These are phyloP conservation scores for Sporothrix pallida DNA, from an alignment of 2,329 filamentous ascomycete genomes.

Conservation along the genomic window DNA sequence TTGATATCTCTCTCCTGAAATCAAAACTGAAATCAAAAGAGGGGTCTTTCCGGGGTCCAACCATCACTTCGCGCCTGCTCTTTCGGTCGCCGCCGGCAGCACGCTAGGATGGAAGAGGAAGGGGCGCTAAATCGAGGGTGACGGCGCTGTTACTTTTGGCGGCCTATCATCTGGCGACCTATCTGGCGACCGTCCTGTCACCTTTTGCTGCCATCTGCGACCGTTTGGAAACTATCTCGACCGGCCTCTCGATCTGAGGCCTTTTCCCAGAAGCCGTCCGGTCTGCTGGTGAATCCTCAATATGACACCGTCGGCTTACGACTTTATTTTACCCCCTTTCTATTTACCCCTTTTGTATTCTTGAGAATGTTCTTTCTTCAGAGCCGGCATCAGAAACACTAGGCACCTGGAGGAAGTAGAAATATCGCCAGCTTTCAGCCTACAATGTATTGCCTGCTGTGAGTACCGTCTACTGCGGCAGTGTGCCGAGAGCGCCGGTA, in stretches of 20 bases:
- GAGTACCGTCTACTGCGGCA: not conserved
- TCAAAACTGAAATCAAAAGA: not conserved
- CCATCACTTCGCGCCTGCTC: constrained; percentile 12
- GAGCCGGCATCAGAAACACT: not conserved
- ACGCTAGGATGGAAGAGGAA: constrained; percentile 20
- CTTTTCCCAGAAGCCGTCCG: not conserved
- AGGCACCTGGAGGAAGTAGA: not conserved
- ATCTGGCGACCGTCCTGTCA: not conserved
- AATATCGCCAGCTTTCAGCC: not conserved
- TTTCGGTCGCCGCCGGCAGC: constrained; percentile 11
- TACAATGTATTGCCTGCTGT: not conserved
- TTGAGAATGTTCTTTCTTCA: not conserved
- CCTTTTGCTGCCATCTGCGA: not conserved
- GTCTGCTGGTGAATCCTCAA: not conserved
- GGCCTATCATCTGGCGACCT: not conserved
- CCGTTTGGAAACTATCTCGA: not conserved
- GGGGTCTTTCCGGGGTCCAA: not conserved
- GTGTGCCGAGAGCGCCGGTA: not conserved
- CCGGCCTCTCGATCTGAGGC: not conserved
- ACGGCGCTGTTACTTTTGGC: not conserved
- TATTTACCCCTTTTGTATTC: not conserved
- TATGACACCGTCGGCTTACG: not conserved
- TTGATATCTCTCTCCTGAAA: constrained; percentile 21
- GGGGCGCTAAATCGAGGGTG: not conserved
- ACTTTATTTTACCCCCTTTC: not conserved